phyloP scores from a whole-genome alignment of 345 rosid species.

The Luvunga scandens region DNA sequence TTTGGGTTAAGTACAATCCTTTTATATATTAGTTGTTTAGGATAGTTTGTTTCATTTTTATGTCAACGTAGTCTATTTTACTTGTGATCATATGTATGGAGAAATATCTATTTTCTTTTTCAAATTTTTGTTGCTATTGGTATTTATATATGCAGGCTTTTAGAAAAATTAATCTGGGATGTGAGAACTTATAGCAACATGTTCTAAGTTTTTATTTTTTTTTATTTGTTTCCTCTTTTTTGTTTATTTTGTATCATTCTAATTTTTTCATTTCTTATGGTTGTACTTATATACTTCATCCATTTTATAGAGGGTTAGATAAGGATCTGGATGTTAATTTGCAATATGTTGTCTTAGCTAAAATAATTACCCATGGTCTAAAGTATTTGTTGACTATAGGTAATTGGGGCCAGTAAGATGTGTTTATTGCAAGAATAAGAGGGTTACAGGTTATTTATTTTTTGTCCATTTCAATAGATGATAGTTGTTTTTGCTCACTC shows the following conservation, averaged over 20 bases:
- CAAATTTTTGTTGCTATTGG: too few relatives aligned
- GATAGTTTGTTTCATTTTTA: conserved; percentile 54
- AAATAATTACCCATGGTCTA: conserved; percentile 92
- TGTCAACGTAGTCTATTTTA: not conserved
- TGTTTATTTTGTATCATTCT: not conserved
- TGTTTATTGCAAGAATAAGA: conserved; percentile 83
- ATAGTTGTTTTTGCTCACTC: not conserved
- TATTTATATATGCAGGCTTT: too few relatives aligned
- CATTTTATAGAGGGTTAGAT: conserved; percentile 73
- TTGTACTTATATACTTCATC: conserved; percentile 18
- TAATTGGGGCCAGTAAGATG: conserved; percentile 97
- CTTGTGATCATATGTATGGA: conserved; percentile 31
- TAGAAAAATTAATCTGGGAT: too few relatives aligned
- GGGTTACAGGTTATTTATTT: conserved; percentile 52
- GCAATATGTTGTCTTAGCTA: conserved; percentile 88
- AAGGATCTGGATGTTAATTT: conserved; percentile 91
- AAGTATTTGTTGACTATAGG: conserved; percentile 96
- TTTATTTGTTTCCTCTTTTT: not conserved
- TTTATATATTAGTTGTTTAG: conserved; percentile 45
- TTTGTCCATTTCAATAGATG: not conserved
- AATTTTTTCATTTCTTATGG: not conserved
- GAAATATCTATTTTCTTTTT: conserved; percentile 17
- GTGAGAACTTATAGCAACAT: too few relatives aligned
- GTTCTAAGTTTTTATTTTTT: too few relatives aligned
- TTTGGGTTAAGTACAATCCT: conserved; percentile 61